Conservation (phyloP, 768 basidiomycete species). For the Galerina sulciceps region DNA sequence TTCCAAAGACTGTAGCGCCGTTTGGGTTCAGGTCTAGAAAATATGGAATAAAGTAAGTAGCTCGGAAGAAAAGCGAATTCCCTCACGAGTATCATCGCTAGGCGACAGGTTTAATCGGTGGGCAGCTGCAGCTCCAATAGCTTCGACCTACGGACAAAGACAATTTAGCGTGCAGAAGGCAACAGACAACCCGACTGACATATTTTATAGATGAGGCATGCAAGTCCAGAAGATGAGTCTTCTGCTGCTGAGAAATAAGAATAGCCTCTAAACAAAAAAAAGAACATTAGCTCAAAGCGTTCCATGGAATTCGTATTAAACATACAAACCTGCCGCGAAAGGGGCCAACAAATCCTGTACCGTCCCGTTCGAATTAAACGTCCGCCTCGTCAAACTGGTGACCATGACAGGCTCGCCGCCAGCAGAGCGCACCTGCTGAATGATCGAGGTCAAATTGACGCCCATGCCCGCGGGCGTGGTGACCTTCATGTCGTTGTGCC, state of each 20-base stretch:
- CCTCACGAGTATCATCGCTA: slow-evolving; percentile 40
- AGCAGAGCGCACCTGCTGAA: slow-evolving; percentile 37
- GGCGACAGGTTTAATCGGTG: slow-evolving; percentile 42
- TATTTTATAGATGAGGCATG: slow-evolving; percentile 43
- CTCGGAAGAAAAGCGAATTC: background rate
- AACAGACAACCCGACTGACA: slow-evolving; percentile 8
- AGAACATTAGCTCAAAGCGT: background rate
- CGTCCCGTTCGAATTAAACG: slow-evolving; percentile 39
- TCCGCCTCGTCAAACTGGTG: slow-evolving; percentile 42
- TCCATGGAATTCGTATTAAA: background rate
- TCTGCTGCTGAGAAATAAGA: slow-evolving; percentile 36
- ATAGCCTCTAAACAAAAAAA: slow-evolving; percentile 31
- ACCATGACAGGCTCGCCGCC: slow-evolving; percentile 45
- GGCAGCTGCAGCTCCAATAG: slow-evolving; percentile 42
- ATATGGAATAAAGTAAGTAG: background rate
- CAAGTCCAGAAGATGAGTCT: slow-evolving; percentile 42
- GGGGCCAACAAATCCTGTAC: slow-evolving; percentile 38
- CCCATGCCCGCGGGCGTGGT: slow-evolving; percentile 48
- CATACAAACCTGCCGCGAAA: slow-evolving; percentile 38
- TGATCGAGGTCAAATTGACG: slow-evolving; percentile 43
- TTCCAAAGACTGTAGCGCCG: slow-evolving; percentile 45
- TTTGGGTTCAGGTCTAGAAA: slow-evolving; percentile 38
- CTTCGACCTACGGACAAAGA: slow-evolving; percentile 32
- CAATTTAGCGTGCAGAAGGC: no score
- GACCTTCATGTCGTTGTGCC: slow-evolving; percentile 46